phyloP scores from a whole-genome alignment of 371 early-diverging fungal species.

The Zopfochytrium polystomum region DNA sequence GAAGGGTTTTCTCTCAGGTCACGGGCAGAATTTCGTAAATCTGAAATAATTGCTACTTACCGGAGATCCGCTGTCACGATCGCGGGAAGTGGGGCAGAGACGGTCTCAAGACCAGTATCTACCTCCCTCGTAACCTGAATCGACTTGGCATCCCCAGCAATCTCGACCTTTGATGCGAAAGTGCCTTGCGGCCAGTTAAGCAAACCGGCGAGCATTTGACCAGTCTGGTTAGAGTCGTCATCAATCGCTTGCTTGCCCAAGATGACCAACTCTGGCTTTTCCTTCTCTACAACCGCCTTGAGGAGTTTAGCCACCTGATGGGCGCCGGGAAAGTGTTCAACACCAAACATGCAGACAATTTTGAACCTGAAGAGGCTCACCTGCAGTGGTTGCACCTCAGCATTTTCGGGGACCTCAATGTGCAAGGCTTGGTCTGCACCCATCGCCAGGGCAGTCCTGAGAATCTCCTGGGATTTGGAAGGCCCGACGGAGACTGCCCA shows the following conservation, averaged over 20 bases:
- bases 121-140: slow-evolving; percentile 89
- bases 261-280: slow-evolving; percentile 89
- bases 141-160: slow-evolving; percentile 58
- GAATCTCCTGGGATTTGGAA: slow-evolving; percentile 84
- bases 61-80: slow-evolving; percentile 95
- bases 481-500: slow-evolving; percentile 87
- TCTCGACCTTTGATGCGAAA: slow-evolving; percentile 93
- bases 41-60: slow-evolving; percentile 45
- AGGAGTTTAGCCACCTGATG: slow-evolving; percentile 85
- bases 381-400: slow-evolving; percentile 49
- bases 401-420: slow-evolving; percentile 78
- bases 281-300: slow-evolving; percentile 81
- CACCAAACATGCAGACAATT: background rate
- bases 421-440: slow-evolving; percentile 97
- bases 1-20: slow-evolving; percentile 4
- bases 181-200: slow-evolving; percentile 72
- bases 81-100: slow-evolving; percentile 80
- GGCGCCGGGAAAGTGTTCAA: background rate
- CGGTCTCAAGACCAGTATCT: slow-evolving; percentile 96
- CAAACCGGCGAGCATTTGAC: slow-evolving; percentile 97
- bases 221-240: slow-evolving; percentile 96
- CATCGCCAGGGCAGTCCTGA: slow-evolving; percentile 97
- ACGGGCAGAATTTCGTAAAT: slow-evolving; percentile 8
- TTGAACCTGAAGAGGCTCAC: slow-evolving; percentile 18
- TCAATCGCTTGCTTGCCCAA: slow-evolving; percentile 99